Conservation (phyloP, 116 monocot genomes). For the Zostera marina region DNA sequence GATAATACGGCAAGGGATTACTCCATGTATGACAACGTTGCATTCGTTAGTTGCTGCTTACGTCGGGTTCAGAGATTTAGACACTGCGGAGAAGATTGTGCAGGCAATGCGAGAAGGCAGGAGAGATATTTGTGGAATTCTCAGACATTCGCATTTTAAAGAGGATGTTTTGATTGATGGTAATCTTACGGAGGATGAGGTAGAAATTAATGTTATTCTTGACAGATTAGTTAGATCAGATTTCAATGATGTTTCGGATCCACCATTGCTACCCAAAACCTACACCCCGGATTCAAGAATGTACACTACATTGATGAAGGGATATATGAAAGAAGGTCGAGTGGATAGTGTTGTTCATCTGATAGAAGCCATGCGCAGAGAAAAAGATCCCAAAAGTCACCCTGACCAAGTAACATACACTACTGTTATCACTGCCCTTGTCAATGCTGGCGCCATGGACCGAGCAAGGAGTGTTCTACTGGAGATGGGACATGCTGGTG, state of each 20-base stretch:
- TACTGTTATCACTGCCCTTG: constrained; percentile 58
- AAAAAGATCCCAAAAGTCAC: constrained; percentile 36
- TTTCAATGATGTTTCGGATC: not conserved
- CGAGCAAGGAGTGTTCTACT: constrained; percentile 41
- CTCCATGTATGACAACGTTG: constrained; percentile 42
- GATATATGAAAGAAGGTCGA: constrained; percentile 74
- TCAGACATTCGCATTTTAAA: constrained; percentile 4
- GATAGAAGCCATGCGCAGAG: constrained; percentile 53
- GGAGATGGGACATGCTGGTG: constrained; percentile 41
- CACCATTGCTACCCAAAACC: constrained; percentile 29
- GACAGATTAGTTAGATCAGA: constrained; percentile 20
- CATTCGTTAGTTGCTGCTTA: constrained; percentile 64
- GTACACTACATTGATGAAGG: constrained; percentile 89
- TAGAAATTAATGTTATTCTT: constrained; percentile 7
- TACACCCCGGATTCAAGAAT: constrained; percentile 42
- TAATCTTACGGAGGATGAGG: constrained; percentile 4
- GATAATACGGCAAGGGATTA: constrained; percentile 21
- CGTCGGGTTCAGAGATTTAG: constrained; percentile 50
- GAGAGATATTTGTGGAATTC: constrained; percentile 27
- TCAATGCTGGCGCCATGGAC: constrained; percentile 44
- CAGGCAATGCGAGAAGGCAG: constrained; percentile 64
- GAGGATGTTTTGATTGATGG: not conserved
- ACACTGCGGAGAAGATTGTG: constrained; percentile 44
- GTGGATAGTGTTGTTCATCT: constrained; percentile 55
- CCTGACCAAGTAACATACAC: constrained; percentile 90